Conservation (phyloP, 202 grass and related monocot species). For the Digitaria exilis region DNA sequence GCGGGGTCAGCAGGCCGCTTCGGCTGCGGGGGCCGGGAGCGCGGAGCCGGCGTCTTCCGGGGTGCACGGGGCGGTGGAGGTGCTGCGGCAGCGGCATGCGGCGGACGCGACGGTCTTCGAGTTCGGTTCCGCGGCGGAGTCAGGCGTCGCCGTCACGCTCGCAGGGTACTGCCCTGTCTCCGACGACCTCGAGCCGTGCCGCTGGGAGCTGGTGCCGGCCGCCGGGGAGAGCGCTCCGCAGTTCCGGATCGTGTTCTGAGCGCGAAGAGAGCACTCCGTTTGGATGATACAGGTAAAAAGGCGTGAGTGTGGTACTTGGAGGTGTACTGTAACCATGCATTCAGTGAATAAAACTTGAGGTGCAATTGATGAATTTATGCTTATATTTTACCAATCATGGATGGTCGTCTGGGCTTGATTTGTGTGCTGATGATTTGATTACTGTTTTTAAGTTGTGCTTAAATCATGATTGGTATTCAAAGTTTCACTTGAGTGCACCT, state of each 20-base stretch:
- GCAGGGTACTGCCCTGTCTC: slow-evolving; percentile 86
- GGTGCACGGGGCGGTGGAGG: slow-evolving; percentile 77
- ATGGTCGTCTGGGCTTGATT: not conserved
- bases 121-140: slow-evolving; percentile 74
- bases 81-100: slow-evolving; percentile 56
- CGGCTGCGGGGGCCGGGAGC: not conserved
- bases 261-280: not conserved
- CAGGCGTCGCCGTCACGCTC: slow-evolving; percentile 65
- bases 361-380: not conserved
- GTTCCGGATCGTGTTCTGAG: slow-evolving; percentile 94
- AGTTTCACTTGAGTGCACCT: no score
- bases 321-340: slow-evolving; percentile 27
- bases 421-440: not conserved
- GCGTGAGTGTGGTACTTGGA: not conserved
- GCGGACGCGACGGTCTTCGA: slow-evolving; percentile 88
- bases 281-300: slow-evolving; percentile 8
- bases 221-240: slow-evolving; percentile 69
- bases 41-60: slow-evolving; percentile 29
- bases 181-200: slow-evolving; percentile 87
- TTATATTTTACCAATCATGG: not conserved
- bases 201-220: slow-evolving; percentile 81
- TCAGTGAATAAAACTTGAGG: slow-evolving; percentile 39
- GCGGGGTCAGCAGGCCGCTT: not conserved
- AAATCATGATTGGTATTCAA: no score
- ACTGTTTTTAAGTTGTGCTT: not conserved